A percentile compares a stretch with the other conserved stretches of the same genome.
These are phyloP conservation scores for Ramalina intermedia DNA, from an alignment of 495 filamentous ascomycete genomes.

Conservation along the genomic window DNA sequence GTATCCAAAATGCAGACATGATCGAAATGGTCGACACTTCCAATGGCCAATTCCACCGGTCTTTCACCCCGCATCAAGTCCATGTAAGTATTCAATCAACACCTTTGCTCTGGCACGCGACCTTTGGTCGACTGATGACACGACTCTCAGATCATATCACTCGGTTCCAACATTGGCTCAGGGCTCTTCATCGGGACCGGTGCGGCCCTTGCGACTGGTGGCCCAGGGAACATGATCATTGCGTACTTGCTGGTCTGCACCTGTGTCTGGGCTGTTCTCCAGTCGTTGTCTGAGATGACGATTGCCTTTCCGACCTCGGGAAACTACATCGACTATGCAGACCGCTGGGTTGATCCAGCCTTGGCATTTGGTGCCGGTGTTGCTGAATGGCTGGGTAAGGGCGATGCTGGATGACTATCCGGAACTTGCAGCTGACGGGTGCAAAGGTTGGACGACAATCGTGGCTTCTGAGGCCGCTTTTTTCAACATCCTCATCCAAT, in stretches of 20 bases:
- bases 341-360: constrained; percentile 22
- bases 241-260: constrained; percentile 22
- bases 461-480: constrained; percentile 23
- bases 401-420: background rate
- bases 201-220: constrained; percentile 12
- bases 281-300: constrained; percentile 25
- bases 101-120: background rate
- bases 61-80: constrained; percentile 18
- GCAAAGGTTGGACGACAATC: constrained; percentile 10
- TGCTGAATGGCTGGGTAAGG: constrained; percentile 14
- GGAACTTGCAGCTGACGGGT: background rate
- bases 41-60: constrained; percentile 15
- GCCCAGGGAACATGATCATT: constrained; percentile 19
- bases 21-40: constrained; percentile 10
- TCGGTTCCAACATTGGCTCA: constrained; percentile 19
- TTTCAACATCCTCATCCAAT: constrained; percentile 22
- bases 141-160: constrained; percentile 17
- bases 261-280: constrained; percentile 24
- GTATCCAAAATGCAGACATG: constrained; percentile 4
- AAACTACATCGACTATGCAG: constrained; percentile 23
- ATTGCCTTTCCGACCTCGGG: constrained; percentile 20
- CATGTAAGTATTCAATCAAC: constrained; percentile 11
- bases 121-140: background rate
- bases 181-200: constrained; percentile 23
- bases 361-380: constrained; percentile 19